phyloP scores from a whole-genome alignment of 306 rosid species.

The Trichosanthes cucumerina region DNA sequence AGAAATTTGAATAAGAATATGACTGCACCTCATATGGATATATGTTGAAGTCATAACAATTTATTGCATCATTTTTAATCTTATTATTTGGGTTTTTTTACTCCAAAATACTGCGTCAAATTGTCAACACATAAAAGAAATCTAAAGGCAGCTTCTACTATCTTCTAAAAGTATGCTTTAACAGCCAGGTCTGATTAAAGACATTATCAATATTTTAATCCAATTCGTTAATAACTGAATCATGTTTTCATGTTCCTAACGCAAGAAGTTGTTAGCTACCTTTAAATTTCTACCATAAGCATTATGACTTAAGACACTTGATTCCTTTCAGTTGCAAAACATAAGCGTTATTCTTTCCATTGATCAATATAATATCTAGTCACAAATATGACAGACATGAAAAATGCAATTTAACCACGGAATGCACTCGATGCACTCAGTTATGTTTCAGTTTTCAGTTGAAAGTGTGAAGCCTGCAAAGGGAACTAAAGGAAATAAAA shows the following conservation, averaged over 20 bases:
- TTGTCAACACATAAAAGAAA: not conserved
- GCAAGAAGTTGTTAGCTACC: not conserved
- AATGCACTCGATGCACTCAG: not conserved
- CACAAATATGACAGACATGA: not conserved
- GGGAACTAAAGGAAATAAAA: not conserved
- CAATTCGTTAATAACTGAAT: not conserved
- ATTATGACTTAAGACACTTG: not conserved
- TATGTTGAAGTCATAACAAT: not conserved
- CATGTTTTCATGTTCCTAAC: not conserved
- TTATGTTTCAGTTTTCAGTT: not conserved
- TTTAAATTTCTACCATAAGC: not conserved
- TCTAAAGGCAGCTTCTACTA: not conserved
- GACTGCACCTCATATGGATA: not conserved
- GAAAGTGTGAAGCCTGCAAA: not conserved
- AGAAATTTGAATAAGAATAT: not conserved
- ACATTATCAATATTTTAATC: not conserved
- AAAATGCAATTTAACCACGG: not conserved
- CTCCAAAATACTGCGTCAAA: not conserved
- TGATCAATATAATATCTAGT: not conserved
- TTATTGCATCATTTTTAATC: not conserved
- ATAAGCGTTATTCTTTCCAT: not conserved
- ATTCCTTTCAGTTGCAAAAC: not conserved
- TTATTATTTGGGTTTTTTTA: not conserved
- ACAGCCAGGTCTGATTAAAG: not conserved
- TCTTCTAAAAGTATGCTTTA: not conserved